phyloP scores from a whole-genome alignment of 2,329 filamentous ascomycete species.

The Colletotrichum euphorbiae region DNA sequence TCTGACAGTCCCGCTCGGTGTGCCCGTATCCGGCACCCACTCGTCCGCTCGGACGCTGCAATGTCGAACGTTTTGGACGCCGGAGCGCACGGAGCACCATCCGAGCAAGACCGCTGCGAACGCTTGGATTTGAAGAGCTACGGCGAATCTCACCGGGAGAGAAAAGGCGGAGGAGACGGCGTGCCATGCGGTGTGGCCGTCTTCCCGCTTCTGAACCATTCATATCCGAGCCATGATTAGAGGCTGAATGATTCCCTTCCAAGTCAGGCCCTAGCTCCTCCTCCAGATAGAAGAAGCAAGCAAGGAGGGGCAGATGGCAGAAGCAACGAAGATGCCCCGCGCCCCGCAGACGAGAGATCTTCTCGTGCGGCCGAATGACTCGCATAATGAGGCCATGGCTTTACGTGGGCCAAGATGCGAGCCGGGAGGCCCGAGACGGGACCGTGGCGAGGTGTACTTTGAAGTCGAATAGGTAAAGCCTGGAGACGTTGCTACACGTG shows the following conservation, averaged over 20 bases:
- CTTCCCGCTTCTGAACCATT: neutral
- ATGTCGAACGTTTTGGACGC: conserved; percentile 26
- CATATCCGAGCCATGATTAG: neutral
- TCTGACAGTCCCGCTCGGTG: no score
- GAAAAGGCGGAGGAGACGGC: neutral
- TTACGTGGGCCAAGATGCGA: conserved; percentile 2
- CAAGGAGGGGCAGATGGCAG: neutral
- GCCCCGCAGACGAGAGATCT: neutral
- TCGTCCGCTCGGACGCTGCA: conserved; percentile 34
- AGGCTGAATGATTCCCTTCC: neutral
- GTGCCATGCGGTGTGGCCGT: neutral
- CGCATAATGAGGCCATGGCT: conserved; percentile 8
- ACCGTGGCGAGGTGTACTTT: neutral
- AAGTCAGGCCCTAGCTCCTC: neutral
- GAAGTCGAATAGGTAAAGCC: conserved; percentile 3
- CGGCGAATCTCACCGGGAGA: neutral
- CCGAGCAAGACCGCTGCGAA: conserved; percentile 17
- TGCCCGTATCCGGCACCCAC: no score
- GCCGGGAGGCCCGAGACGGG: conserved; percentile 14
- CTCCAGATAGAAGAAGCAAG: conserved; percentile 5
- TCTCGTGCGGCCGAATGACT: conserved; percentile 1
- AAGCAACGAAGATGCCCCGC: conserved; percentile 4
- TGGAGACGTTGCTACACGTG: conserved; percentile 29
- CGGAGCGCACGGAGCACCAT: conserved; percentile 13
- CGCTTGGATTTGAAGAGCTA: conserved; percentile 3